Percentiles rank a stretch among this genome's conserved stretches.
Evolutionary conservation across 1,139 yeast species (phyloP).

Genomic region (Saccharomyces uvarum): DNA sequence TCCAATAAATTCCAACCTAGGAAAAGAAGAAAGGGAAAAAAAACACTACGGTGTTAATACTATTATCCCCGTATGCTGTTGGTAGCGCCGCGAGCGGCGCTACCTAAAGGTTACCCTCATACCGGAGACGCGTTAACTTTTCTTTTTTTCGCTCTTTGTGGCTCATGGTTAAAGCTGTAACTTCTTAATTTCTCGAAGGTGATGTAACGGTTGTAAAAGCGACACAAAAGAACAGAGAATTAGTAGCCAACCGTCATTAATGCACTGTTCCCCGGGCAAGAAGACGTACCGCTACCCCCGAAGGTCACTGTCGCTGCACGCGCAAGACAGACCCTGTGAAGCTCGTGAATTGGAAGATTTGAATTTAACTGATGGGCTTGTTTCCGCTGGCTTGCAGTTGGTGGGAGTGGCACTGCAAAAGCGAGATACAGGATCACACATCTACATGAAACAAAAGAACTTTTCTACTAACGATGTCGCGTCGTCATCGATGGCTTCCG

Average conservation of each 20-base stretch:
- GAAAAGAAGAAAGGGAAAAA: background rate
- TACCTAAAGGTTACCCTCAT: background rate
- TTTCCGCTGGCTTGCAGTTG: slow-evolving; percentile 4
- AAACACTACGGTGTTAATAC: slow-evolving; percentile 2
- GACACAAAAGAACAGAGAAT: background rate
- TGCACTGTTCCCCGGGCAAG: background rate
- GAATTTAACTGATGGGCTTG: slow-evolving; percentile 2
- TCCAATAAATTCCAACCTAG: background rate
- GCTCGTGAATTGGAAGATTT: background rate
- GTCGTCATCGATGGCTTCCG: background rate
- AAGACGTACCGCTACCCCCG: background rate
- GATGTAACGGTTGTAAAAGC: background rate
- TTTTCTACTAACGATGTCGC: slow-evolving; percentile 7
- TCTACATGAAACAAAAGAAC: slow-evolving; percentile 6
- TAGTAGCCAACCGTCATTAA: background rate
- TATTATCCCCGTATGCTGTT: background rate
- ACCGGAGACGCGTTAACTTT: background rate
- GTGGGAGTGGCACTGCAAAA: slow-evolving; percentile 4
- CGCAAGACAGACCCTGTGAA: background rate
- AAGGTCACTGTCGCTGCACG: background rate
- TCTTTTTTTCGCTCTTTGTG: background rate
- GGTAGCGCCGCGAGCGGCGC: background rate
- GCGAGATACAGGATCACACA: background rate
- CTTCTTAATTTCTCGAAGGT: background rate
- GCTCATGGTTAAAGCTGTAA: background rate